Conservation (phyloP, 371 early-diverging fungal species). For the Lichtheimia ramosa region DNA sequence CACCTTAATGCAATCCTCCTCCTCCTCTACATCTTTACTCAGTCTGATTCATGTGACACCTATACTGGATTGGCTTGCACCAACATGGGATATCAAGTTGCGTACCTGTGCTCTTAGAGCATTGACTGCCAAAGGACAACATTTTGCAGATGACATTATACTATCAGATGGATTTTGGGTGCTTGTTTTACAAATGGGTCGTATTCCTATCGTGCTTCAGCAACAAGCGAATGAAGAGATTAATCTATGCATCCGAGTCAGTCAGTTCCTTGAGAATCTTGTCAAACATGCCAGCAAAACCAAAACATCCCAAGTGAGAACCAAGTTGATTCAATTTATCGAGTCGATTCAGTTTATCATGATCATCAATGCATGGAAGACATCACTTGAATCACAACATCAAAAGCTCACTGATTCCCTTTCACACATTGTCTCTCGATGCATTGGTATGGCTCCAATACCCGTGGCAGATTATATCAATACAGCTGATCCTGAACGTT, state of each 20-base stretch:
- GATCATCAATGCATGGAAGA: conserved; percentile 1
- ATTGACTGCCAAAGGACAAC: conserved; percentile 8
- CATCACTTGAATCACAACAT: neutral
- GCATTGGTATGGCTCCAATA: neutral
- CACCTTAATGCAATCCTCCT: conserved; percentile 1
- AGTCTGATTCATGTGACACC: neutral
- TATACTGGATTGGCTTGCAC: neutral
- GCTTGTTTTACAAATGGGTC: neutral
- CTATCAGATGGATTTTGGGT: conserved; percentile 6
- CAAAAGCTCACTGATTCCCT: conserved; percentile 12
- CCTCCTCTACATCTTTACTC: neutral
- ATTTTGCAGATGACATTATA: conserved; percentile 10
- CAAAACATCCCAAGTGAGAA: neutral
- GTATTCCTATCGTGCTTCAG: neutral
- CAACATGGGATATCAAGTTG: neutral
- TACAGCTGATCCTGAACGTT: neutral
- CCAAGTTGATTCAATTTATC: conserved; percentile 1
- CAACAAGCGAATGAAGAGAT: neutral
- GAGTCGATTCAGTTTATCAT: conserved; percentile 1
- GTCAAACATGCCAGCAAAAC: neutral
- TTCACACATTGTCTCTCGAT: conserved; percentile 9
- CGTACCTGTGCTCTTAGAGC: conserved; percentile 2
- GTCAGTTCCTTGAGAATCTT: conserved; percentile 8
- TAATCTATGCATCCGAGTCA: conserved; percentile 2
- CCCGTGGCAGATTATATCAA: neutral